phyloP scores from a whole-genome alignment of 2,329 filamentous ascomycete species.

The Penicillium sclerotigenum region DNA sequence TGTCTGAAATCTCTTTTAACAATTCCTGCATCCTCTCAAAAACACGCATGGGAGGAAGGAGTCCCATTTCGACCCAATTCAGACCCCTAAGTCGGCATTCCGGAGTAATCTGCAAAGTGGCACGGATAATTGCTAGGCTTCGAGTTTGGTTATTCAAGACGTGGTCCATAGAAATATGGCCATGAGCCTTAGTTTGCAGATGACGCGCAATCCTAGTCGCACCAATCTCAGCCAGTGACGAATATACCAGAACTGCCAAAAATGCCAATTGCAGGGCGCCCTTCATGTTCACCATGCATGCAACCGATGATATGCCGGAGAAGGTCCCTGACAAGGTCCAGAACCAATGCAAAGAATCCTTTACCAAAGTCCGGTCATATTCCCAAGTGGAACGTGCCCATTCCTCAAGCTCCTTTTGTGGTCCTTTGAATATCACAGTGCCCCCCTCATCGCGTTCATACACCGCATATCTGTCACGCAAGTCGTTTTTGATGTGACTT shows the following conservation, averaged over 20 bases:
- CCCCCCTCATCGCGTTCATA: constrained; percentile 33
- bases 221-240: background rate
- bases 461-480: constrained; percentile 26
- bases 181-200: background rate
- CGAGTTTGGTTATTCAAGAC: background rate
- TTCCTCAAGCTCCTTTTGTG: constrained; percentile 26
- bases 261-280: constrained; percentile 32
- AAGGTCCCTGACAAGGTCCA: constrained; percentile 30
- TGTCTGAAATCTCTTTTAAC: background rate
- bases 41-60: background rate
- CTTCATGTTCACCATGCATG: constrained; percentile 37
- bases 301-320: constrained; percentile 29
- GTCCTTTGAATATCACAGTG: constrained; percentile 34
- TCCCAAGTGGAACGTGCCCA: constrained; percentile 34
- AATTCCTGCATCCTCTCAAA: background rate
- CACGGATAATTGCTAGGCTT: background rate
- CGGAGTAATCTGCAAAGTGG: background rate
- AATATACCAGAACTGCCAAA: constrained; percentile 26
- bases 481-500: background rate
- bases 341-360: constrained; percentile 28
- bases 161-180: background rate
- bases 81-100: background rate
- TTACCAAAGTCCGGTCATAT: constrained; percentile 18
- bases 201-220: background rate
- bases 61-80: background rate